Base-by-base conservation (phyloP, 495 filamentous ascomycete species). In the Geoglossum glabrum region DNA sequence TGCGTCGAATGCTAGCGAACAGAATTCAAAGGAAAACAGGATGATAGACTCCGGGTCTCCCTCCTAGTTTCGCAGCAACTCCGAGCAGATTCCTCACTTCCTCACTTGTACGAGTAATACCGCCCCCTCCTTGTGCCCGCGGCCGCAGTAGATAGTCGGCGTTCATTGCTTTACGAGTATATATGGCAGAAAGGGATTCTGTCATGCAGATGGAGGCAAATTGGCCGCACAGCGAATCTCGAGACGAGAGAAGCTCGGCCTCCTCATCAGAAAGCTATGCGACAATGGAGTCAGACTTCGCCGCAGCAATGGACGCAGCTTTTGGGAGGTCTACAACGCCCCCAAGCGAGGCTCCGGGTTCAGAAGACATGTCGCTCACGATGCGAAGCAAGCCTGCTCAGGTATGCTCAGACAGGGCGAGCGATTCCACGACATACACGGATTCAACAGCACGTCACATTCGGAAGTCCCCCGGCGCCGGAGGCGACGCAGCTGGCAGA, bases 241-340 rank as follows among this genome's bases (percentile, higher is more conserved):
- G 49, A 21, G 49, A 52, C 23, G 49, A 52, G 28, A 52, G 49
- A 31, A 52, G 49, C 28, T 52, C 49, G 17, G 54, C 54, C 27
- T 56, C 54, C 28, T 56, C 54, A 6, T 56, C 31, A 19, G 33
- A 45, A 17, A 45, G 38, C 25, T 56, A 56, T 40, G 54, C 54
- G 26, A 56, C 33, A 40, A 56, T 56, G 54, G 33, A 38, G 30
- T 45, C 54, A 38, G 54, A 56, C n/a, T 40, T 56, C 19, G 54
- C 54, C 11, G 54, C 30, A 25, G 54, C 54, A 6, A 56, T 56
- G 38, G 54, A 56, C 40, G 54, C 30, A 10, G 54, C 54, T 40
- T 56, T 56, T 21, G 31, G 31, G 11, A 38, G 54, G 33, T 27
- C 38, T 13, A 56, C 31, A 8, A 56, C 31, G 6, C 31, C 33